These are phyloP conservation scores for Metarhizium sp. DNA, from an alignment of 2,329 filamentous ascomycete genomes.

Conservation along the genomic window DNA sequence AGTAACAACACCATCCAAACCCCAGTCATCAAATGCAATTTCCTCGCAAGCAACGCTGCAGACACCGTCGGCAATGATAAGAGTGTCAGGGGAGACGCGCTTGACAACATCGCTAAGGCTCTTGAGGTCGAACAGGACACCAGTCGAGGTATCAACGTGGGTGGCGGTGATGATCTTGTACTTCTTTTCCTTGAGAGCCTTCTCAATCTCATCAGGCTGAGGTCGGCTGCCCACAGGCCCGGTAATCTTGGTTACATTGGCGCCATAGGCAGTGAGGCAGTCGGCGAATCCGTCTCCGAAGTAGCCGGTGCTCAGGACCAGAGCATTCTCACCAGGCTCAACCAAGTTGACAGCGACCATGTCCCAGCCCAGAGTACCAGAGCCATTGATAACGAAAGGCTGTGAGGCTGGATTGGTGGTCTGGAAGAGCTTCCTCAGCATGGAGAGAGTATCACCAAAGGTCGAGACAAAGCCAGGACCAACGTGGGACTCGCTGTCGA, in stretches of 20 bases:
- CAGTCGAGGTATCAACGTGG: slow-evolving; percentile 95
- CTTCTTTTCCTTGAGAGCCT: slow-evolving; percentile 77
- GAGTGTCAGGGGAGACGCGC: slow-evolving; percentile 79
- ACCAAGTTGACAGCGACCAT: slow-evolving; percentile 87
- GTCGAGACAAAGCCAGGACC: slow-evolving; percentile 77
- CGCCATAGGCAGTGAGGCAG: slow-evolving; percentile 86
- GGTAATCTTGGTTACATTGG: slow-evolving; percentile 80
- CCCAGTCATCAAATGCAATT: slow-evolving; percentile 93
- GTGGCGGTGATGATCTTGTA: slow-evolving; percentile 95
- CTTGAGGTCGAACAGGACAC: slow-evolving; percentile 87
- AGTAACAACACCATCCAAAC: slow-evolving; percentile 84
- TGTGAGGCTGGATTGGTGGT: slow-evolving; percentile 73
- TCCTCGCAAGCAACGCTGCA: slow-evolving; percentile 96
- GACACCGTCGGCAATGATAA: slow-evolving; percentile 89
- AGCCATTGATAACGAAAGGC: slow-evolving; percentile 88
- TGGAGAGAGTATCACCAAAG: slow-evolving; percentile 82
- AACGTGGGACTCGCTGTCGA: slow-evolving; percentile 79
- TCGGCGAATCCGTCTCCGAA: slow-evolving; percentile 93
- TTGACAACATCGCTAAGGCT: slow-evolving; percentile 73
- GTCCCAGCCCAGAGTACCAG: slow-evolving; percentile 94
- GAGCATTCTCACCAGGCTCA: slow-evolving; percentile 79
- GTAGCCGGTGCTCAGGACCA: slow-evolving; percentile 94
- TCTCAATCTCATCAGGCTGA: slow-evolving; percentile 78
- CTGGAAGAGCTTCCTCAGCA: slow-evolving; percentile 91
- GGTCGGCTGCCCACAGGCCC: slow-evolving; percentile 82